Evolutionary conservation across 2,329 filamentous ascomycete species (phyloP), one percentile per base, ranked within the genome.

Genomic region (Diaporthe citri): DNA sequence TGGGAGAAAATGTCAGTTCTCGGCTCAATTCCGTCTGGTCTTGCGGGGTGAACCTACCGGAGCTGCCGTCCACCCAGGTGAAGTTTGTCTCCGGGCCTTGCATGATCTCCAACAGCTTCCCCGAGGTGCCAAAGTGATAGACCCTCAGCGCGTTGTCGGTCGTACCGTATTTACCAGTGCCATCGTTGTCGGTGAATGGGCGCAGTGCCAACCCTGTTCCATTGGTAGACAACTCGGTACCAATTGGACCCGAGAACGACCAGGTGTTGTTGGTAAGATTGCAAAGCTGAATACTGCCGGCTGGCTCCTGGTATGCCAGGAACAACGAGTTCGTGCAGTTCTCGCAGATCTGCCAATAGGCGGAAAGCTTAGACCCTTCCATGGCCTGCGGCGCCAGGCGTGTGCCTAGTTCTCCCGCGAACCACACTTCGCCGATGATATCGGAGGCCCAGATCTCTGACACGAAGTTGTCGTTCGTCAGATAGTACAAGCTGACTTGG

Each of bases 401-500:
- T 13, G 36, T 43, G 25, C 43, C 46, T 22, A 74, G 36, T 6
- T 39, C 36, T n/a, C 73, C 56, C 17, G 66, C 55, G 28, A 1
- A 71, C 73, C 73, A 74, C 12, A 39, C 46, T 25, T 55, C 36
- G 43, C 43, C 43, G 8, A 64, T 34, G 20, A 74, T 64, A 20
- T 74, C 66, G 34, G 55, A 57, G 6, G 73, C 34, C 66, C 56
- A 74, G 39, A 74, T 71, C 46, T 74, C 73, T 4, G 66, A 46
- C 34, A 74, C 56, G 8, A 10, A 28, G 46, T 74, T 46, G 39
- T 60, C 17, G 46, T 59, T 74, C 5, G 73, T 74, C 20, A 74
- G 34, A n/a, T 74, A 74, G 66, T 74, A 74, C 55, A 74, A n/a
- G 31, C 64, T 69, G n/a, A 74, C 60, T 25, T 71, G 73, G 31